These are phyloP conservation scores for Aspergillus leporis DNA, from an alignment of 495 filamentous ascomycete genomes.

Conservation along the genomic window DNA sequence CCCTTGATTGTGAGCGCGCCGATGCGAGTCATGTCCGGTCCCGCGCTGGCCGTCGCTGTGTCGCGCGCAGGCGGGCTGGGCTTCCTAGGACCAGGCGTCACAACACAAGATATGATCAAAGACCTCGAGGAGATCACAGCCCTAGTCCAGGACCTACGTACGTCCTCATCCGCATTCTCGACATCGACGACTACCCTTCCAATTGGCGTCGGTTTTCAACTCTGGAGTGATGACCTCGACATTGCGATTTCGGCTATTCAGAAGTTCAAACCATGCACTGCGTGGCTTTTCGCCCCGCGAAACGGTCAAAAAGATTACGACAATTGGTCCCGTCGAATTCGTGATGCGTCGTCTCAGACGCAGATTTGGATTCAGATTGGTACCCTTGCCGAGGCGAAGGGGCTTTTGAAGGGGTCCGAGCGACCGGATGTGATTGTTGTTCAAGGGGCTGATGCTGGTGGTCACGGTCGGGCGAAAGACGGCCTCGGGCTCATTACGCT, in stretches of 20 bases:
- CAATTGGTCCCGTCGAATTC: constrained; percentile 54
- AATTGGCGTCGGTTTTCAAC: constrained; percentile 63
- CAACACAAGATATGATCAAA: constrained; percentile 30
- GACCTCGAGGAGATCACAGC: constrained; percentile 37
- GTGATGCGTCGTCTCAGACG: constrained; percentile 40
- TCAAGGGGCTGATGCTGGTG: constrained; percentile 74
- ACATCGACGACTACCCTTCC: constrained; percentile 44
- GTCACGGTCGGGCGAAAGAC: constrained; percentile 61
- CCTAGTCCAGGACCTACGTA: constrained; percentile 20
- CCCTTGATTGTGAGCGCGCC: constrained; percentile 70
- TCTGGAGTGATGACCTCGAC: constrained; percentile 53
- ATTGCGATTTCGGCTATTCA: constrained; percentile 42
- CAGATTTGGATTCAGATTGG: constrained; percentile 67
- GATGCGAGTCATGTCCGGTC: constrained; percentile 68
- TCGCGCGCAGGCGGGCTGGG: constrained; percentile 67
- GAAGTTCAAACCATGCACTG: constrained; percentile 58
- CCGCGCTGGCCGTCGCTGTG: constrained; percentile 57
- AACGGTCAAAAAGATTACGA: constrained; percentile 47
- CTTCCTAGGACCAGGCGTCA: constrained; percentile 41
- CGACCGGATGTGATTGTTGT: constrained; percentile 68
- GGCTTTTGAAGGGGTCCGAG: constrained; percentile 32
- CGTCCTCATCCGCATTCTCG: constrained; percentile 15
- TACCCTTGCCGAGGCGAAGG: constrained; percentile 51
- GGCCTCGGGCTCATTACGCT: constrained; percentile 59
- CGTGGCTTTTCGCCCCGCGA: constrained; percentile 69